Base-by-base conservation (phyloP, 176 grass and related monocot species). In the Zizania latifolia region DNA sequence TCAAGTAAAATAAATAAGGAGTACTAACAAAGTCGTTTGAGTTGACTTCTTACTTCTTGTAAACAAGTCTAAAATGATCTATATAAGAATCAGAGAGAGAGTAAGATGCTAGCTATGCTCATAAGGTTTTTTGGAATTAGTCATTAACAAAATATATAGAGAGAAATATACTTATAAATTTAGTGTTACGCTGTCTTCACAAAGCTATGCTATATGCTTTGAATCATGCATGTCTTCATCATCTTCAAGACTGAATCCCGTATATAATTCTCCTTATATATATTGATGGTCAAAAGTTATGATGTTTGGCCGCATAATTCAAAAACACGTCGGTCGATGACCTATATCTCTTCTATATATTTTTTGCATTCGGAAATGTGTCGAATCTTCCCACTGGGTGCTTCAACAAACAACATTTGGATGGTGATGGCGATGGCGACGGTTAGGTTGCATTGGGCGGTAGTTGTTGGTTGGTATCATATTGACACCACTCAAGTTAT, bases 401-500 rank as follows among this genome's bases (percentile, higher is more conserved):
- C 62, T 28, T 66, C 48, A 16, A 37, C 34, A 68, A 48, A 76
- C 53, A 76, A 21, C 33, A 83, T 27, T 28, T 19, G 31, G 71
- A 83, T 75, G 81, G 71, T 8, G 71, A 68, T 68, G 65, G 29
- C 16, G 46, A 46, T n/a, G 71, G 29, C 16, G 46, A 46, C 15
- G 71, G 71, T 11, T 67, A 17, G 39, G 29, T 68, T 78, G 36
- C 62, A 83, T 73, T 83, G 73, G 68, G 82, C 45, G 78, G 86
- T 72, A 39, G 78, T 61, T 92, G 86, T 79, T 67, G 62, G 75
- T 92, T 89, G 82, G 82, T 92, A 89, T 39, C 68, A 51, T 63
- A 76, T 57, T 80, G 86, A 72, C 74, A 75, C 68, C 86, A 92
- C 57, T 75, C 37, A 26, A 11, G 35, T 8, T 34, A 50, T 65